Base-by-base conservation (phyloP, 352 stramenopile species). In the Pythium volutum region DNA sequence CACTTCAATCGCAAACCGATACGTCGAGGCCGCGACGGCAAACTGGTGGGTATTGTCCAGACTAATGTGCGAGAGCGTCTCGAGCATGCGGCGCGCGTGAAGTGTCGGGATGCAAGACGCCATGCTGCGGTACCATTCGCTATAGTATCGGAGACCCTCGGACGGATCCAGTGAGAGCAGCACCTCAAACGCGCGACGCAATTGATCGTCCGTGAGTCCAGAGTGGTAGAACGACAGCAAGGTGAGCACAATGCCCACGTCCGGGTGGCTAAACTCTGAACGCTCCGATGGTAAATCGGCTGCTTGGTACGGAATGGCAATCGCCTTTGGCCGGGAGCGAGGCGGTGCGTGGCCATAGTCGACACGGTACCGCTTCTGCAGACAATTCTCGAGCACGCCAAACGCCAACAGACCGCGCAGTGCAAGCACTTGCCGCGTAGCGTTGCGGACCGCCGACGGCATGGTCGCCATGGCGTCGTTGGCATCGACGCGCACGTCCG, bases 211-310 rank as follows among this genome's bases (percentile, higher is more conserved):
- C 0, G 53, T 69, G 2, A 97, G 65, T 1, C 88, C 88, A 38
- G 70, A 56, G 58, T 96, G 75, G 55, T 97, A 97, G 68, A 96
- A 97, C 12, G 78, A 75, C 0, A 97, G 67, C 15, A 93, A 16
- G 3, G 89, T 97, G 4, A 97, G 73, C 9, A 76, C 62, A 41
- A 98, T 87, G 22, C 79, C 80, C 27, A 89, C 78, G 58, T 96
- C 87, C 12, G 89, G 91, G 50, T 97, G 89, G 46, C 82, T 88
- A 68, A 96, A 97, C 59, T 97, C 91, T 3, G 81, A 82, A 3
- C 88, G 70, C 27, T 93, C 76, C 3, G 81, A 76, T 10, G 88
- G 89, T 8, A 93, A 84, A 68, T 96, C 87, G 4, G 84, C 84
- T n/a, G 81, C 88, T 59, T 79, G 73, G 58, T 94, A 97, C 18